A percentile compares a stretch with the other conserved stretches of the same genome.
Conservation (phyloP, 192 early-diverging fungal species). For the Funneliformis mosseae region DNA sequence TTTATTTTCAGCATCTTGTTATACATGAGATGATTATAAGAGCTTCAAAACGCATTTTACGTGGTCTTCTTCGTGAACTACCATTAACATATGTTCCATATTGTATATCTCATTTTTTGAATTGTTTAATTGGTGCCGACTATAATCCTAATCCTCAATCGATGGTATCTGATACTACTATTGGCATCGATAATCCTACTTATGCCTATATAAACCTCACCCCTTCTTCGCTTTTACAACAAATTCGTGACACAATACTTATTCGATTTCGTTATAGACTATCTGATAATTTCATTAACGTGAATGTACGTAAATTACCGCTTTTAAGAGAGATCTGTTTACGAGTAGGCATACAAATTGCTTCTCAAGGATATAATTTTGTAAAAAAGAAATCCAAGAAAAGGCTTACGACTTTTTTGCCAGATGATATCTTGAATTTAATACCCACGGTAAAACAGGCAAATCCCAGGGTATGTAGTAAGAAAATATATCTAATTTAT, state of each 20-base stretch:
- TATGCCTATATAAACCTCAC: slow-evolving; percentile 63
- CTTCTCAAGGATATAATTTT: slow-evolving; percentile 75
- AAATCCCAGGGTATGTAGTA: slow-evolving; percentile 46
- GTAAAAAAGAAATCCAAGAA: slow-evolving; percentile 53
- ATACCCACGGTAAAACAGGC: slow-evolving; percentile 77
- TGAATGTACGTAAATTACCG: slow-evolving; percentile 60
- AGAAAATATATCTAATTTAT: not conserved
- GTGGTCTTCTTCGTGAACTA: slow-evolving; percentile 59
- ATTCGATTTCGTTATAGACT: slow-evolving; percentile 78
- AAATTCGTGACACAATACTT: slow-evolving; percentile 65
- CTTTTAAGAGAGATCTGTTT: slow-evolving; percentile 81
- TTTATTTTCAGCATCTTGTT: slow-evolving; percentile 58
- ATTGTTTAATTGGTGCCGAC: slow-evolving; percentile 71
- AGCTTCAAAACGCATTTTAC: slow-evolving; percentile 81
- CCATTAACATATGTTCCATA: slow-evolving; percentile 62
- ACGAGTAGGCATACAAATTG: slow-evolving; percentile 86
- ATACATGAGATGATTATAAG: slow-evolving; percentile 89
- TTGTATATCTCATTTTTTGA: slow-evolving; percentile 80
- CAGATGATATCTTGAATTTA: slow-evolving; percentile 71
- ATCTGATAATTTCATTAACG: slow-evolving; percentile 53
- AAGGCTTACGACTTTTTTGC: slow-evolving; percentile 57
- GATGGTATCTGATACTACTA: slow-evolving; percentile 45
- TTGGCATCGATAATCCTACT: slow-evolving; percentile 14
- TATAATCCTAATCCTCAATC: slow-evolving; percentile 59
- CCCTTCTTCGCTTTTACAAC: slow-evolving; percentile 55